Evolutionary conservation across 257 asterid species (phyloP), one percentile per base, ranked within the genome.

Genomic region (Przewalskia tangutica): DNA sequence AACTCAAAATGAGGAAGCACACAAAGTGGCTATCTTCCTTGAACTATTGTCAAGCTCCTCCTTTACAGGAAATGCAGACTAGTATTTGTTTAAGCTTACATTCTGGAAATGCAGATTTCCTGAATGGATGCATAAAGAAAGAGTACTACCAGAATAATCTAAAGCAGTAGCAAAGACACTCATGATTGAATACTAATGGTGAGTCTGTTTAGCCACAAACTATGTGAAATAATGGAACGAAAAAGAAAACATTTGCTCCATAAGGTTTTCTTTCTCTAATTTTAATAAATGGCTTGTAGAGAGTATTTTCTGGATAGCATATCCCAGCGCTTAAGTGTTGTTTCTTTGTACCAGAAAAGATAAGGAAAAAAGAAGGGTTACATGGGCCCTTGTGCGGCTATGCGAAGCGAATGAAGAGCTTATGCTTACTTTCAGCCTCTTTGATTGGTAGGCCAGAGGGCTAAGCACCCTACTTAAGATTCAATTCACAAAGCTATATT

Each of bases 371-470:
- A 20, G 44, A 82, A 5, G 46, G 82, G 50, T 62, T 77, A 13
- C 44, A 62, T 63, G 78, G 77, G 77, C 59, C 85, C 56, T 27
- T 59, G 40, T 82, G 82, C 48, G 65, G 64, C 77, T 76, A 67
- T n/a, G 68, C 13, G 18, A 60, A 82, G 77, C 34, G 38, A 82
- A 82, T 59, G 65, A 82, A 75, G 64, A 82, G 77, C 55, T 60
- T 75, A 46, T 27, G 32, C 32, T 27, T 27, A 27, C 32, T 27
- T 2, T 27, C 32, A 27, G 32, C 32, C 32, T 27, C 32, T 27
- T 27, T 0, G 32, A 27, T 27, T 27, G 32, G 32, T 27, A 27
- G 32, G 32, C 32, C 32, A 27, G 32, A 27, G 32, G 32, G 32
- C 32, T 27, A 27, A 27, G 32, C 32, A 2, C 32, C 32, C 32